Evolutionary conservation across 2,329 filamentous ascomycete genomes (phyloP).

Genomic region (Xylariaceae sp.): DNA sequence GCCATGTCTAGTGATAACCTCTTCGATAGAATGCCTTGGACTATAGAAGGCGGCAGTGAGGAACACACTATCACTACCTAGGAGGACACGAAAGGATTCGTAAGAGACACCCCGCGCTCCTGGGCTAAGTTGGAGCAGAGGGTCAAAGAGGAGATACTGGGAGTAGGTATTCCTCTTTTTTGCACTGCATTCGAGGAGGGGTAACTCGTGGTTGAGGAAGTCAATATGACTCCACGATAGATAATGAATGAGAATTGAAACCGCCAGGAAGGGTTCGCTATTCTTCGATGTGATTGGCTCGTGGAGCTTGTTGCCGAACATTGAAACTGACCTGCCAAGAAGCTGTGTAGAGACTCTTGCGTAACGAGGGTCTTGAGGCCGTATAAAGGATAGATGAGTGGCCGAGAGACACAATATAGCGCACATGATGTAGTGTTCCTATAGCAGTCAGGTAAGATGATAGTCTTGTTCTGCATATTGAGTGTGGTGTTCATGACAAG

Average conservation of each 20-base stretch:
- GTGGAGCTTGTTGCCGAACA: constrained; percentile 2
- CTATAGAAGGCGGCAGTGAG: constrained; percentile 6
- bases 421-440: constrained; percentile 9
- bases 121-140: constrained; percentile 10
- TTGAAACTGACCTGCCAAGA: background rate
- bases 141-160: constrained; percentile 3
- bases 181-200: background rate
- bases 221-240: constrained; percentile 8
- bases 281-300: constrained; percentile 1
- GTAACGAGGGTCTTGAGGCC: constrained; percentile 4
- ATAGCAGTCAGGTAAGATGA: background rate
- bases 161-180: background rate
- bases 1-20: constrained; percentile 4
- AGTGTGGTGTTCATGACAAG: background rate
- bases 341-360: constrained; percentile 2
- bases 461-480: background rate
- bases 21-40: constrained; percentile 5
- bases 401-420: constrained; percentile 8
- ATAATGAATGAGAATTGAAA: constrained; percentile 9
- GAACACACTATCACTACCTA: constrained; percentile 8
- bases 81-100: constrained; percentile 3
- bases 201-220: too few relatives aligned
- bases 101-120: constrained; percentile 3
- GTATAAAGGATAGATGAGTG: constrained; percentile 4
- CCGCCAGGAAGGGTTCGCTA: constrained; percentile 7